These are phyloP conservation scores for Chrysochromulina tobinii DNA, from an alignment of 78 protist species.

Conservation along the genomic window DNA sequence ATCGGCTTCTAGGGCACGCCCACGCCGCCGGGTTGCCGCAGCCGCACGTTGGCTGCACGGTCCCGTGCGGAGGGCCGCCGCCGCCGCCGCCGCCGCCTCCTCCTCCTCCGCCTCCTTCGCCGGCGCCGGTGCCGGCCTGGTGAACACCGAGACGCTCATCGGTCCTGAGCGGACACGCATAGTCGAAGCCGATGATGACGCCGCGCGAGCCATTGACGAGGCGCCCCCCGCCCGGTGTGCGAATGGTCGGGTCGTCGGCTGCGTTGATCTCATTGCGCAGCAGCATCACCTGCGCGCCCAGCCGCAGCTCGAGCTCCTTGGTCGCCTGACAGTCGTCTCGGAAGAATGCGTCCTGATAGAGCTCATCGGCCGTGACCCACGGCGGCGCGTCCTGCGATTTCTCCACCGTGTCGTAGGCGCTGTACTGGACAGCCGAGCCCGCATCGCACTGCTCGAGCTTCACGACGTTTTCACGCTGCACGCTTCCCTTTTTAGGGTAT, in stretches of 20 bases:
- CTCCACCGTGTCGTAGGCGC: neutral
- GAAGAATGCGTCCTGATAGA: neutral
- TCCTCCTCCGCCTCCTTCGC: no score
- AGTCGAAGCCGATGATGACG: constrained; percentile 50
- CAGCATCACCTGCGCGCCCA: constrained; percentile 75
- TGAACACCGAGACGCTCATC: no score
- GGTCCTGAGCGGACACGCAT: neutral
- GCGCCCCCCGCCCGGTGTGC: neutral
- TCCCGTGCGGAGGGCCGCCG: neutral
- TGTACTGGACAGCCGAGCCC: neutral
- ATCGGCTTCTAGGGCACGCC: no score
- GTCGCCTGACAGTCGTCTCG: neutral
- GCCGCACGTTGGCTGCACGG: neutral
- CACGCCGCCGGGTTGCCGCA: neutral
- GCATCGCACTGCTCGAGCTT: neutral
- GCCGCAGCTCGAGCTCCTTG: constrained; percentile 5
- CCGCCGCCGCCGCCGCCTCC: neutral
- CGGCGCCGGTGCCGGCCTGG: no score
- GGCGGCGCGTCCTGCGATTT: neutral
- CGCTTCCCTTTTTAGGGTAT: neutral
- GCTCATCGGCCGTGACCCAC: neutral
- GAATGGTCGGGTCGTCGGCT: neutral
- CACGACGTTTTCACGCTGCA: neutral
- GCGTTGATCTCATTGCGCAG: constrained; percentile 34
- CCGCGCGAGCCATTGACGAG: constrained; percentile 80